Conservation (phyloP, 768 basidiomycete species). For the Russula vinacea region DNA sequence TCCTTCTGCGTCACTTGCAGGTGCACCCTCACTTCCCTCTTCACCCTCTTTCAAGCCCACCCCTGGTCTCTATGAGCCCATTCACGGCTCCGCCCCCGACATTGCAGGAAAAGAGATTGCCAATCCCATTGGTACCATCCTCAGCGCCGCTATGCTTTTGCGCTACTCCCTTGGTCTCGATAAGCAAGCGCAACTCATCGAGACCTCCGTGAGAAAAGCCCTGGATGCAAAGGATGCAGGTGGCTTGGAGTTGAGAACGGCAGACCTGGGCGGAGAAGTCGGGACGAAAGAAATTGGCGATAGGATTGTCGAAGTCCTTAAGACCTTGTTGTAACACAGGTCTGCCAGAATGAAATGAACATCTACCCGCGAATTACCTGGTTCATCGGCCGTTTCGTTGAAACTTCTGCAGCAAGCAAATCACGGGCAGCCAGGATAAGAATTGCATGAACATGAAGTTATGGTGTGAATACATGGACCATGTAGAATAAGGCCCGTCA, state of each 20-base stretch:
- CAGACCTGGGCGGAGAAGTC: slow-evolving; percentile 79
- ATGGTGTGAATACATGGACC: slow-evolving; percentile 20
- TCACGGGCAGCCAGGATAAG: background rate
- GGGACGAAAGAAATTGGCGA: slow-evolving; percentile 82
- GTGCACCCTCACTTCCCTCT: slow-evolving; percentile 62
- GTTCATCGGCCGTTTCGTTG: slow-evolving; percentile 5
- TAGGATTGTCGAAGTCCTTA: slow-evolving; percentile 70
- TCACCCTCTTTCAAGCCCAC: slow-evolving; percentile 68
- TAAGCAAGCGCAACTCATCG: slow-evolving; percentile 78
- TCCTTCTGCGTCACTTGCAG: slow-evolving; percentile 94
- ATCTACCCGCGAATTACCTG: background rate
- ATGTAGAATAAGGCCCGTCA: slow-evolving; percentile 13
- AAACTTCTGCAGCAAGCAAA: background rate
- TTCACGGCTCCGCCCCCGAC: slow-evolving; percentile 92
- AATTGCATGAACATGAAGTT: slow-evolving; percentile 6
- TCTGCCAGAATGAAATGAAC: slow-evolving; percentile 2
- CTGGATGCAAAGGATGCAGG: slow-evolving; percentile 68
- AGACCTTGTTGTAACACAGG: slow-evolving; percentile 46
- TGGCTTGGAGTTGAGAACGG: slow-evolving; percentile 76
- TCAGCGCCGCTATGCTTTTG: slow-evolving; percentile 89
- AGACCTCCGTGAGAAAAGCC: slow-evolving; percentile 85
- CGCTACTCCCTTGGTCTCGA: slow-evolving; percentile 93
- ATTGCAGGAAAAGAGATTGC: slow-evolving; percentile 93
- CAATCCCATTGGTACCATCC: slow-evolving; percentile 93
- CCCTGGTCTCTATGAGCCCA: slow-evolving; percentile 92